Base-by-base conservation (phyloP, 2,329 filamentous ascomycete species). In the Pseudopithomyces maydicus region DNA sequence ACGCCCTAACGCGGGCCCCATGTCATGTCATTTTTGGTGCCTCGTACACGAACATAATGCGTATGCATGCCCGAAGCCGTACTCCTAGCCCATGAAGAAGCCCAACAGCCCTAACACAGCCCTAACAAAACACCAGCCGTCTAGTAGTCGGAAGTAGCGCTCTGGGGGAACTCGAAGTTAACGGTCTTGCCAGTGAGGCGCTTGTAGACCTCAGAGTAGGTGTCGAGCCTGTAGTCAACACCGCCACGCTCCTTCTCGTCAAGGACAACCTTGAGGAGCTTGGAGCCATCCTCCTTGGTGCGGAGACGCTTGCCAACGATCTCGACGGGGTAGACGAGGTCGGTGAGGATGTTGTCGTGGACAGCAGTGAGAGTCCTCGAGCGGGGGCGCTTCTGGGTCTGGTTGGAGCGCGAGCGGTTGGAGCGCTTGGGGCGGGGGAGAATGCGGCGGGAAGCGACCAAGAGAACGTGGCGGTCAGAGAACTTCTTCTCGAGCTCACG, bases 401-500 rank as follows among this genome's bases (percentile, higher is more conserved):
- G 93, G 79, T 86, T 91, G 85, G 93, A 93, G 87, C 95, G 94
- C 72, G 90, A 92, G 85, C 92, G 93, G 86, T 89, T 92, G 81
- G 92, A 97, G 81, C 94, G 93, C 91, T 97, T 97, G 81, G 95
- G 95, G 82, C 93, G 92, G 81, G 95, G 94, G 64, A 99, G 88
- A 78, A 99, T 99, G 83, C 95, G 95, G 88, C 95, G 95, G 78
- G 94, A 96, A 75, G 95, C 95, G 76, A 99, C 90, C 88, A 99
- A 92, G 81, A 99, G 87, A 81, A 99, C 95, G 84, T 99, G 95
- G 84, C 95, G 95, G 88, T 99, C 95, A 69, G 95, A 98, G 92
- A 99, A 99, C 87, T 99, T 99, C 92, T 99, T 99, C 90, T 99
- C 95, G 79, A 99, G 93, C 88, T 99, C 95, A 84, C 95, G 95